Percentiles rank a stretch among this genome's conserved stretches.
These are phyloP conservation scores for Verticillium zaregamsianum DNA, from an alignment of 2,329 filamentous ascomycete species.

Conservation along the genomic window DNA sequence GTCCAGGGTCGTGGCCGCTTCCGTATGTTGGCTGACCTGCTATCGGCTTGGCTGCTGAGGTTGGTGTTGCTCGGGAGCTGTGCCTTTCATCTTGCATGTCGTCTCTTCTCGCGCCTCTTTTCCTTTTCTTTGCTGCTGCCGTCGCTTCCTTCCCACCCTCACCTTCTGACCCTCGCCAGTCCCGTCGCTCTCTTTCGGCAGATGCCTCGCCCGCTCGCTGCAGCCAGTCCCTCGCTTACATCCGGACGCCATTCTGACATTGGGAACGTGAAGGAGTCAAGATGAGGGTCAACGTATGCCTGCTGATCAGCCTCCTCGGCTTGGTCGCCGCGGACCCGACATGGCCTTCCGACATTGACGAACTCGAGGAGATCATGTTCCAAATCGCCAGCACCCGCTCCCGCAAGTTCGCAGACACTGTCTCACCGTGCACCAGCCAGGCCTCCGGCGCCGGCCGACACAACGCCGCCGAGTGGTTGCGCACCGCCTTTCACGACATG, in stretches of 20 bases:
- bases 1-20: neutral
- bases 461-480: slow-evolving; percentile 58
- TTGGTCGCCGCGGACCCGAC: slow-evolving; percentile 46
- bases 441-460: slow-evolving; percentile 49
- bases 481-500: slow-evolving; percentile 60
- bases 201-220: neutral
- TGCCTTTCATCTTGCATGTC: neutral
- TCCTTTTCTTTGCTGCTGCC: neutral
- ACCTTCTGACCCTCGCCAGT: neutral
- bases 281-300: slow-evolving; percentile 23
- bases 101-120: neutral
- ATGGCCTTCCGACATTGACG: slow-evolving; percentile 57
- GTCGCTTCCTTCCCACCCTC: neutral
- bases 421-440: slow-evolving; percentile 53
- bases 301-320: slow-evolving; percentile 30
- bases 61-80: neutral
- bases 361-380: slow-evolving; percentile 61
- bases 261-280: neutral
- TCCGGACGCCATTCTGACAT: neutral
- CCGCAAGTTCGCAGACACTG: slow-evolving; percentile 50
- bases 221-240: too few species aligned
- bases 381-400: slow-evolving; percentile 51
- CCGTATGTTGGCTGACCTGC: neutral
- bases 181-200: neutral
- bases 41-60: neutral